Base-by-base conservation (phyloP, 768 basidiomycete species). In the Boletellus sp. region DNA sequence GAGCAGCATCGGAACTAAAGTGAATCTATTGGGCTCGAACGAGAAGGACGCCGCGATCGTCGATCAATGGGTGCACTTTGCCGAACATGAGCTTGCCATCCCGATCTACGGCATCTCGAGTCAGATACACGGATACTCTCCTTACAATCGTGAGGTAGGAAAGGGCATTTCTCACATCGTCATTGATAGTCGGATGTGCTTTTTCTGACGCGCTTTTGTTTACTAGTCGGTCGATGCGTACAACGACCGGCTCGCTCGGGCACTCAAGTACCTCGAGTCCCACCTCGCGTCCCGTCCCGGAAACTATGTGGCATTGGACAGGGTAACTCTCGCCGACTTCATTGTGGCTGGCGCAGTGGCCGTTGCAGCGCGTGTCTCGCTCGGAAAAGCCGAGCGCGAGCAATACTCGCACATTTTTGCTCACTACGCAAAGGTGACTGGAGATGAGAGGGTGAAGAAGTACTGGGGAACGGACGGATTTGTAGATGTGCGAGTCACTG, bases 301-400 rank as follows among this genome's bases (percentile, higher is more conserved):
- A 4, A 28, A 11, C 1, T 55, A 57, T 33, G 22, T 65, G 24
- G 52, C 54, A n/a, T 31, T 24, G 6, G 48, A 57, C 32, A 37
- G 33, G 2, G n/a, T 63, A 16, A 55, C 56, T 1, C 56, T 65
- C 3, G 56, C 56, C 1, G 63, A 60, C 36, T 20, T 58, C n/a
- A 3, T 54, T 6, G 9, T 65, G 17, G 56, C 48, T 0, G 49
- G 48, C 8, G 20, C 34, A 34, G 17, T 42, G 3, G 16, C 20
- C 6, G 16, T 19, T 6, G 31, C 46, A 1, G 32, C 38, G 4
- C 12, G 17, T 4, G 5, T 22, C 8, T 31, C 54, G 3, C 48
- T 60, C 1, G 59, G 55, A 6, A 42, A 41, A 0, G 48, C 39
- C 1, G 56, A 60, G 9, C 51, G 63, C n/a, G 48, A 51, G 6